Evolutionary conservation across 176 grass and related monocot species (phyloP), one percentile per base, ranked within the genome.

Genomic region (Oropetium thomaeum): DNA sequence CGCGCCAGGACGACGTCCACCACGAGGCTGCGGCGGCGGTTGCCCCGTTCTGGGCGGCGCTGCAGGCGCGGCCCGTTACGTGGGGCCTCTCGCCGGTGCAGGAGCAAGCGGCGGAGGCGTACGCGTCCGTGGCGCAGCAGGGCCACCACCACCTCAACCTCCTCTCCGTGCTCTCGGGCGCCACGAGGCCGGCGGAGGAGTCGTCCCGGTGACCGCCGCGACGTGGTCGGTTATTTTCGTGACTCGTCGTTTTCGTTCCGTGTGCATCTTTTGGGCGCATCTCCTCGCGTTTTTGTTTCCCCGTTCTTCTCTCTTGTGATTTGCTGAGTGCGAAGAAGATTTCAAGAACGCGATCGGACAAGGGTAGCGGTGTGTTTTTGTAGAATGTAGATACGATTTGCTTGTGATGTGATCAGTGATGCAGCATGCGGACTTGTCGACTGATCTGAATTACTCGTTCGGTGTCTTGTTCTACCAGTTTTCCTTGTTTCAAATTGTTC

Each of bases 111-210:
- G 81, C 77, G 64, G 90, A 93, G 72, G 84, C 88, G 55, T 86
- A 87, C 23, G 81, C 80, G 35, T 69, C 81, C n/a, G n/a, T n/a
- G n/a, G n/a, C n/a, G n/a, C n/a, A n/a, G 59, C 87, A 85, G 76
- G 74, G 85, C 0, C 87, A 90, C 81, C 87, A 90, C 81, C 84
- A 75, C 80, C 80, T 90, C 31, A 87, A 87, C 84, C 84, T 90
- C 8, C 84, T 90, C 51, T 86, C 84, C 64, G 79, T 79, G 29
- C 75, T 90, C 63, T 87, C 87, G 34, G 70, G 74, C 72, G 75
- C 78, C 61, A 17, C 77, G 7, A 80, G 77, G 40, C 66, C 70
- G 31, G 58, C 58, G 0, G 81, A 80, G 71, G 84, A 90, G 57
- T 74, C 69, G 63, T 51, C 79, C 27, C 91, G 74, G 81, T 93